Base-by-base conservation (phyloP, 352 stramenopile species). In the Phytophthora pinifolia region DNA sequence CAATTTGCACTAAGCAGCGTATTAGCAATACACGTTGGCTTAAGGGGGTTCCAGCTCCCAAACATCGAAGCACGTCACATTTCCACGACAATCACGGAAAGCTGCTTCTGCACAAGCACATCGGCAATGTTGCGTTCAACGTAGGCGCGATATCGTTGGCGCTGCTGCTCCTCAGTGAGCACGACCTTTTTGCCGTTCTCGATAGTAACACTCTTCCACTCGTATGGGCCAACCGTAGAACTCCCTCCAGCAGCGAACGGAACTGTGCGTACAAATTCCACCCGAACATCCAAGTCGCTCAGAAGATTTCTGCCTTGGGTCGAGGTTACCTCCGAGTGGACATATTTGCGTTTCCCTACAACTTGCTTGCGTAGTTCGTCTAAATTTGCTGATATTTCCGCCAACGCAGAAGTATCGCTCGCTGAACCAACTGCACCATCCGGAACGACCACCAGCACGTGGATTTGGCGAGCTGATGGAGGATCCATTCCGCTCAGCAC, bases 21-120 rank as follows among this genome's bases (percentile, higher is more conserved):
- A n/a, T n/a, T n/a, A n/a, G n/a, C n/a, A n/a, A n/a, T n/a, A n/a
- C n/a, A n/a, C n/a, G n/a, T n/a, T n/a, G n/a, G n/a, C n/a, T n/a
- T n/a, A n/a, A n/a, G n/a, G n/a, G n/a, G n/a, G n/a, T n/a, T n/a
- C n/a, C n/a, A n/a, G n/a, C n/a, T n/a, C n/a, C n/a, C n/a, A n/a
- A n/a, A n/a, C n/a, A n/a, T n/a, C n/a, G n/a, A n/a, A n/a, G n/a
- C n/a, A n/a, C n/a, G n/a, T n/a, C n/a, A n/a, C n/a, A n/a, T 52
- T 46, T 70, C 66, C 46, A 77, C 63, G 14, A 39, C 52, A 29
- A 73, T 0, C 46, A 80, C 64, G 39, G 64, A 80, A 48, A 76
- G 67, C 29, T 67, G 4, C 17, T 72, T 60, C 30, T 65, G 30
- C 30, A 6, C 17, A 9, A 77, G 49, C 31, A 70, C 59, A 54